These are phyloP conservation scores for Chaetoceros tenuissimus DNA, from an alignment of 108 stramenopile genomes.

Conservation along the genomic window DNA sequence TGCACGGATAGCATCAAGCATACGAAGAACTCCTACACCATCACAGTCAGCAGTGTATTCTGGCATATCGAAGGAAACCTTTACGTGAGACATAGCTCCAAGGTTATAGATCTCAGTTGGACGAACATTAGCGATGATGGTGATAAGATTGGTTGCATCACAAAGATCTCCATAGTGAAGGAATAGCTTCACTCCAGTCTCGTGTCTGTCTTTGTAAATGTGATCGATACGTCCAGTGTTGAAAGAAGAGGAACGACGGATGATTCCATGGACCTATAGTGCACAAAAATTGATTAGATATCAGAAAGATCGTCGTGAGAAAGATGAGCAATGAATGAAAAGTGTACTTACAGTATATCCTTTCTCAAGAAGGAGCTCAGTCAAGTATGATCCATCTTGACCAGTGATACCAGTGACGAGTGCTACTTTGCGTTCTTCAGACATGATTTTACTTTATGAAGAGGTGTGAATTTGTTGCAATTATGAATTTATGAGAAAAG, in stretches of 20 bases:
- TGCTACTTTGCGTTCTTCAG: slow-evolving; percentile 64
- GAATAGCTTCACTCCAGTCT: slow-evolving; percentile 89
- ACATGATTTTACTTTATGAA: too few species aligned
- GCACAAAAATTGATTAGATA: slow-evolving; percentile 4
- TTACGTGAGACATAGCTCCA: slow-evolving; percentile 99
- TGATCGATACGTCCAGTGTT: slow-evolving; percentile 99
- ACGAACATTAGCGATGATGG: slow-evolving; percentile 75
- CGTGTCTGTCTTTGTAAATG: slow-evolving; percentile 94
- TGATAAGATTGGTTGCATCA: slow-evolving; percentile 94
- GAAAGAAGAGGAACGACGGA: slow-evolving; percentile 97
- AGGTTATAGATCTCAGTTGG: slow-evolving; percentile 98
- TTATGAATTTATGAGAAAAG: too few species aligned
- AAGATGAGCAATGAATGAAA: neutral
- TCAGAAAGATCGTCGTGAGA: neutral
- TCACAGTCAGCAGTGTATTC: slow-evolving; percentile 99
- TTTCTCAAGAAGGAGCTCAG: slow-evolving; percentile 89
- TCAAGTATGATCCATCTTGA: slow-evolving; percentile 97
- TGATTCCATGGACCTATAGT: slow-evolving; percentile 89
- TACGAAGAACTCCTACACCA: slow-evolving; percentile 95
- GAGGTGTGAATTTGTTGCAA: too few species aligned
- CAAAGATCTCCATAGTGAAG: slow-evolving; percentile 99
- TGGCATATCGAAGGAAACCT: slow-evolving; percentile 98
- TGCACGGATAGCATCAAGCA: slow-evolving; percentile 97
- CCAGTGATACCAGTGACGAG: slow-evolving; percentile 98
- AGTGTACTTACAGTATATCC: slow-evolving; percentile 77